Conservation (phyloP, 169 alveolate species). For the Eimeria tenella region DNA sequence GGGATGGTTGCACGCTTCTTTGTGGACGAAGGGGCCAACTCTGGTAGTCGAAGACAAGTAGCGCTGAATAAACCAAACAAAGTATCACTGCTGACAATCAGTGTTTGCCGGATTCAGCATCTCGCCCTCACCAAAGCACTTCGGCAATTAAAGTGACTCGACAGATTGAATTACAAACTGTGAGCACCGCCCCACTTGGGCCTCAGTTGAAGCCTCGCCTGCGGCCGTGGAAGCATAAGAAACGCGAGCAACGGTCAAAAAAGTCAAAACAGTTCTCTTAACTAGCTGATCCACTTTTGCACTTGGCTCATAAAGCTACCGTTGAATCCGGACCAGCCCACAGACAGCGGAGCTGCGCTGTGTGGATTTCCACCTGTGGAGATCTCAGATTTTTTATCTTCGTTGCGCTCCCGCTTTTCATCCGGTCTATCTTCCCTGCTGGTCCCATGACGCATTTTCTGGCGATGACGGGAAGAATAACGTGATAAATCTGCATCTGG, state of each 20-base stretch:
- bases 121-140: background rate
- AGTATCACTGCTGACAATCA: background rate
- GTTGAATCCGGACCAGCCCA: slow-evolving; percentile 55
- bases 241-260: no score
- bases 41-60: no score
- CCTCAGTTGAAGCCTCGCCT: background rate
- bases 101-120: slow-evolving; percentile 8
- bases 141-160: background rate
- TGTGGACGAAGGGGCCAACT: no score
- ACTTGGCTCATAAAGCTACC: slow-evolving; percentile 60
- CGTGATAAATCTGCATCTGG: slow-evolving; percentile 54
- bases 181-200: background rate
- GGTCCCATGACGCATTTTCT: slow-evolving; percentile 28
- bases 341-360: slow-evolving; percentile 25
- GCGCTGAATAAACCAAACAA: background rate
- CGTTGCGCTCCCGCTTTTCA: background rate
- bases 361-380: slow-evolving; percentile 23
- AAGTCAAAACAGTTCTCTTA: background rate
- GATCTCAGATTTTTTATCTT: background rate
- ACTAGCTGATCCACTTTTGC: slow-evolving; percentile 64
- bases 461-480: slow-evolving; percentile 42
- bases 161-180: background rate
- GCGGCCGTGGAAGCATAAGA: no score
- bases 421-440: slow-evolving; percentile 13
- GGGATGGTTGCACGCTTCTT: no score